Evolutionary conservation across 2,329 filamentous ascomycete genomes (phyloP).

Genomic region (Lasiodiplodia theobromae): DNA sequence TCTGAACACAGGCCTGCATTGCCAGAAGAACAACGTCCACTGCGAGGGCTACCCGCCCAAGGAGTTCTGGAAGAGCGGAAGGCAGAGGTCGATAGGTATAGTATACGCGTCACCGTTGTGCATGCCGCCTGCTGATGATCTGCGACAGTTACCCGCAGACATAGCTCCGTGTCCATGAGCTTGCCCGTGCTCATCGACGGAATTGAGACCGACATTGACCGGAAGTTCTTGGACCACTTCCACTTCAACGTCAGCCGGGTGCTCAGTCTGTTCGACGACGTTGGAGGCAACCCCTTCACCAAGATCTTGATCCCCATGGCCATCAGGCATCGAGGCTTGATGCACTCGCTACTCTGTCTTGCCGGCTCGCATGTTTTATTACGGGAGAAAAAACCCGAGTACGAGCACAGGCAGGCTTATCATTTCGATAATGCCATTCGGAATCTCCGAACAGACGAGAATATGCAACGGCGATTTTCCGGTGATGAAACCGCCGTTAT

Average conservation of each 20-base stretch:
- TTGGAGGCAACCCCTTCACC: slow-evolving; percentile 79
- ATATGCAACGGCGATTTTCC: slow-evolving; percentile 37
- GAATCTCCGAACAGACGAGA: slow-evolving; percentile 47
- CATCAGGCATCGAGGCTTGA: slow-evolving; percentile 78
- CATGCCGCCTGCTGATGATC: slow-evolving; percentile 1
- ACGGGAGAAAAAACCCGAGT: slow-evolving; percentile 57
- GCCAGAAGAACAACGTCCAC: slow-evolving; percentile 90
- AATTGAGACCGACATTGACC: slow-evolving; percentile 80
- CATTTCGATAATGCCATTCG: slow-evolving; percentile 57
- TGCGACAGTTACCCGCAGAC: slow-evolving; percentile 13
- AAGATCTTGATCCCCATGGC: slow-evolving; percentile 84
- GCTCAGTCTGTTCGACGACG: slow-evolving; percentile 80
- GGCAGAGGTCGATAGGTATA: slow-evolving; percentile 71
- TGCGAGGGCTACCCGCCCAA: slow-evolving; percentile 91
- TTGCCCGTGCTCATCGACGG: slow-evolving; percentile 74
- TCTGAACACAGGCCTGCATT: slow-evolving; percentile 65
- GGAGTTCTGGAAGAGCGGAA: slow-evolving; percentile 86
- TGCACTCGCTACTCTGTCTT: slow-evolving; percentile 88
- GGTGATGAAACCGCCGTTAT: slow-evolving; percentile 52
- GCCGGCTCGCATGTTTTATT: slow-evolving; percentile 76
- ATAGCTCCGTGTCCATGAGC: slow-evolving; percentile 39
- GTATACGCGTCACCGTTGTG: neutral
- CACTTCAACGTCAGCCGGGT: slow-evolving; percentile 79
- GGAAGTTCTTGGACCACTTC: slow-evolving; percentile 83
- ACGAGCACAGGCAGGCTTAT: slow-evolving; percentile 62